Base-by-base conservation (phyloP, 2,329 filamentous ascomycete species). In the Davidsoniella neocaledoniae region DNA sequence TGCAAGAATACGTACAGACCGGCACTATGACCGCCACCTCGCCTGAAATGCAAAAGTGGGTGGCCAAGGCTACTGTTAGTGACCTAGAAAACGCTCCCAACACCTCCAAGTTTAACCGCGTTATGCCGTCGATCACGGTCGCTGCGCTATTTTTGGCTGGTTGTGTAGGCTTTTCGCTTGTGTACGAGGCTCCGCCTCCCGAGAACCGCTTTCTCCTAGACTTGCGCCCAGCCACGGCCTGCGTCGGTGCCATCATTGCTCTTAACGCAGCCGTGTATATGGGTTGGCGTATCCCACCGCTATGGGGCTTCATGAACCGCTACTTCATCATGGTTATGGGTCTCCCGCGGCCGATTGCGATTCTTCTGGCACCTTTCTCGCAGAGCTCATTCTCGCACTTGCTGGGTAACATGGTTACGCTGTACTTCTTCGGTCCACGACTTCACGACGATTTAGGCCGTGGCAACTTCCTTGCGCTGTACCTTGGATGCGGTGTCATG, bases 361-460 rank as follows among this genome's bases (percentile, higher is more conserved):
- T 84, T 54, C 58, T 90, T 25, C 75, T 76, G 33, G 76, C 76
- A 56, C 66, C 76, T 46, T 84, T 87, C 65, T 83, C 79, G 17
- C 85, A 91, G 65, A 74, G 82, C 49, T 65, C 63, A 2, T 55
- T 78, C 16, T 58, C 62, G 43, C 85, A 91, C 61, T 61, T 84
- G 37, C 53, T 69, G 21, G 60, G 69, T 40, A 90, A 90, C 63
- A 78, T 84, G 73, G 56, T 71, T 7, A 66, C 73, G 39, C 66
- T 90, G 4, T 80, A 71, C 67, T 66, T 84, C 58, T 68, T 86
- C 16, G 85, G 83, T 21, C 72, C 73, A 8, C 68, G 72, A 1
- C 66, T 86, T 33, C 80, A 85, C 63, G 78, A 85, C 54, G 79
- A 86, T 56, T 65, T 86, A 23, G 82, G 80, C 9, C 71, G 82